Percentiles rank a stretch among this genome's conserved stretches.
phyloP scores from a whole-genome alignment of 108 stramenopile species.

The Pseudonitzschia delicatissima region DNA sequence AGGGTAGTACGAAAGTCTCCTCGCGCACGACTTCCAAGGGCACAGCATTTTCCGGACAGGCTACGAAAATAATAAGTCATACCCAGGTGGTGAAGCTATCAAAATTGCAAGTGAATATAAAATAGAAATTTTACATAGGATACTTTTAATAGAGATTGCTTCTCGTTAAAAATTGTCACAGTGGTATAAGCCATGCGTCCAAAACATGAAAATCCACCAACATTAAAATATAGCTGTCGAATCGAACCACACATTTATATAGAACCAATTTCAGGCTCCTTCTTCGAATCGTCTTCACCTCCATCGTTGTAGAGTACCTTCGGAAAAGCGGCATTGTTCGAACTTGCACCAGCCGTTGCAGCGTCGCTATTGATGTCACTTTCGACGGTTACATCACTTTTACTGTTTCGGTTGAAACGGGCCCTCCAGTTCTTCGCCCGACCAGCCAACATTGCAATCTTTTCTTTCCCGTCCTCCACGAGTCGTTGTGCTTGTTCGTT shows the following conservation, averaged over 20 bases:
- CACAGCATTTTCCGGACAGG: too few relatives aligned
- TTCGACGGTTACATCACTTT: not conserved
- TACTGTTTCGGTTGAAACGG: not conserved
- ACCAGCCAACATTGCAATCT: not conserved
- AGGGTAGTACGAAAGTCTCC: too few relatives aligned
- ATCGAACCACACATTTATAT: conserved; percentile 1
- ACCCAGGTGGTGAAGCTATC: too few relatives aligned
- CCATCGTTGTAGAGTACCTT: conserved; percentile 15
- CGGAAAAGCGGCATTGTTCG: conserved; percentile 7
- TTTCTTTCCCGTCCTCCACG: too few relatives aligned
- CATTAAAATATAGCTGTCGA: not conserved
- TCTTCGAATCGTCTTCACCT: conserved; percentile 5
- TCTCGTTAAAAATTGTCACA: not conserved
- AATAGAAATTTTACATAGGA: not conserved
- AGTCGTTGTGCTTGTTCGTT: not conserved
- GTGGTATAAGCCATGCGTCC: conserved; percentile 2
- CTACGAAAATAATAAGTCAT: too few relatives aligned
- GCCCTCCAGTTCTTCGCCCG: not conserved
- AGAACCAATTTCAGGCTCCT: conserved; percentile 15
- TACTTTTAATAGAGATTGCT: not conserved
- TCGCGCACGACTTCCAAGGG: too few relatives aligned
- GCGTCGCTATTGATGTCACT: conserved; percentile 6
- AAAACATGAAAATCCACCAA: conserved; percentile 3
- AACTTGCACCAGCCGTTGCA: not conserved
- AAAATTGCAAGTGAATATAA: too few relatives aligned